Conservation (phyloP, 1,284 basidiomycete genomes). For the Pholiota adiposa region DNA sequence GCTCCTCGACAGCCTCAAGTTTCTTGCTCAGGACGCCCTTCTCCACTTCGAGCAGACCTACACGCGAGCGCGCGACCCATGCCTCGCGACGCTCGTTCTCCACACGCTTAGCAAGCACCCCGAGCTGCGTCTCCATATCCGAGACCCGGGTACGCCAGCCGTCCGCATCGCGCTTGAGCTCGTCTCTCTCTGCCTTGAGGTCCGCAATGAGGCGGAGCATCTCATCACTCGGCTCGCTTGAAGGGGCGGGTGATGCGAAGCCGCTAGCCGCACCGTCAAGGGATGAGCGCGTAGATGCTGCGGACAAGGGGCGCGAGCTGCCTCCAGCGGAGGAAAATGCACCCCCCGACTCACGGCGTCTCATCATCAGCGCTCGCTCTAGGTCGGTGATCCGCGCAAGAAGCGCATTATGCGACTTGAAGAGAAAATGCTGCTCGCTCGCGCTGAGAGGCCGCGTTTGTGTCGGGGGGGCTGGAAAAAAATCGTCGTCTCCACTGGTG, state of each 20-base stretch:
- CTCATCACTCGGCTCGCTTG: constrained; percentile 65
- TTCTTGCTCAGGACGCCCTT: constrained; percentile 55
- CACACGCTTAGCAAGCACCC: constrained; percentile 61
- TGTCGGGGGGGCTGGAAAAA: constrained; percentile 38
- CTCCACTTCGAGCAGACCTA: constrained; percentile 67
- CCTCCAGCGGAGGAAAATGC: constrained; percentile 33
- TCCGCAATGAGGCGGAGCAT: constrained; percentile 74
- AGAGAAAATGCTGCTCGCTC: constrained; percentile 81
- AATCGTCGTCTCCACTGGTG: constrained; percentile 41
- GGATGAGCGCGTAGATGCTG: constrained; percentile 51
- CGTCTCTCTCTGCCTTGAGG: constrained; percentile 78
- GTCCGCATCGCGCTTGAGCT: constrained; percentile 76
- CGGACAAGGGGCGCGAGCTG: constrained; percentile 56
- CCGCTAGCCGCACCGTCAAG: constrained; percentile 33
- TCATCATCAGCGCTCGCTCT: constrained; percentile 65
- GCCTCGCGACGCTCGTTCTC: constrained; percentile 74
- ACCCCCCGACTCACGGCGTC: constrained; percentile 41
- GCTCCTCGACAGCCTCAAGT: constrained; percentile 43
- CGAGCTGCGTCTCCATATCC: constrained; percentile 67
- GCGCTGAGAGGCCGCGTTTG: constrained; percentile 56
- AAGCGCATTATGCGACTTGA: constrained; percentile 79
- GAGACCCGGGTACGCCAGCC: constrained; percentile 73
- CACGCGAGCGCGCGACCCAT: constrained; percentile 72
- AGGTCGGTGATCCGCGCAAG: constrained; percentile 79
- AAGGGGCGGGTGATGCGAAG: constrained; percentile 1